A percentile compares a stretch with the other conserved stretches of the same genome.
Evolutionary conservation across 2,329 filamentous ascomycete genomes (phyloP).

Genomic region (Beauveria sp.): DNA sequence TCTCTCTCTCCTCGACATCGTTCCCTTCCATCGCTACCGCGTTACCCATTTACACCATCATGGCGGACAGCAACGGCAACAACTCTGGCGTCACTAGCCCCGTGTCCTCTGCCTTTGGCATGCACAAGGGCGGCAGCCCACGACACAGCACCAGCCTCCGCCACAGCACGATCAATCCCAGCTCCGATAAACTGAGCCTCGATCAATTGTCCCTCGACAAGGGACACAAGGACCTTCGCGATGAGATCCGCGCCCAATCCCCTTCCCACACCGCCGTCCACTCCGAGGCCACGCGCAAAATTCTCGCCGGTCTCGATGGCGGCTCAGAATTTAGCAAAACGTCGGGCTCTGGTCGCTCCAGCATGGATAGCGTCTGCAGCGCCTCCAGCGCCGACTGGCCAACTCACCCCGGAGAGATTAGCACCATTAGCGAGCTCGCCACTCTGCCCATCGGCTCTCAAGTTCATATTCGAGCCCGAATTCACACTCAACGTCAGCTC

Average conservation of each 20-base stretch:
- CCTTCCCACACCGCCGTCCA: conserved; percentile 3
- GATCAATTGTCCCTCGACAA: conserved; percentile 11
- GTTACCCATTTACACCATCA: neutral
- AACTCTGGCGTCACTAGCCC: conserved; percentile 5
- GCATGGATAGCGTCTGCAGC: conserved; percentile 28
- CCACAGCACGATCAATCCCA: conserved; percentile 2
- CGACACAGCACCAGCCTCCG: neutral
- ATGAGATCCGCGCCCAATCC: neutral
- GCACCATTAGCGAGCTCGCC: conserved; percentile 30
- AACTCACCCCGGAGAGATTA: conserved; percentile 32
- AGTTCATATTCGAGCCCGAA: conserved; percentile 35
- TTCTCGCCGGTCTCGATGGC: conserved; percentile 11
- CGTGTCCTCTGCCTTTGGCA: conserved; percentile 12
- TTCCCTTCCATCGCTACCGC: neutral
- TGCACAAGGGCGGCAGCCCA: conserved; percentile 9
- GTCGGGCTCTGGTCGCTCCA: conserved; percentile 6
- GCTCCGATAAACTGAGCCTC: conserved; percentile 3
- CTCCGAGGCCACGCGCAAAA: conserved; percentile 11
- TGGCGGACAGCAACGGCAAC: conserved; percentile 6
- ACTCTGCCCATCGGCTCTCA: conserved; percentile 29
- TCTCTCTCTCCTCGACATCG: neutral
- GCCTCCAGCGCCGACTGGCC: conserved; percentile 31
- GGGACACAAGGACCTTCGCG: conserved; percentile 6
- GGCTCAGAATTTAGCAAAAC: conserved; percentile 6
- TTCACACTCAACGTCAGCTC: conserved; percentile 64